phyloP scores from a whole-genome alignment of 2,329 filamentous ascomycete genomes.

The Phyllosticta paracitricarpa region DNA sequence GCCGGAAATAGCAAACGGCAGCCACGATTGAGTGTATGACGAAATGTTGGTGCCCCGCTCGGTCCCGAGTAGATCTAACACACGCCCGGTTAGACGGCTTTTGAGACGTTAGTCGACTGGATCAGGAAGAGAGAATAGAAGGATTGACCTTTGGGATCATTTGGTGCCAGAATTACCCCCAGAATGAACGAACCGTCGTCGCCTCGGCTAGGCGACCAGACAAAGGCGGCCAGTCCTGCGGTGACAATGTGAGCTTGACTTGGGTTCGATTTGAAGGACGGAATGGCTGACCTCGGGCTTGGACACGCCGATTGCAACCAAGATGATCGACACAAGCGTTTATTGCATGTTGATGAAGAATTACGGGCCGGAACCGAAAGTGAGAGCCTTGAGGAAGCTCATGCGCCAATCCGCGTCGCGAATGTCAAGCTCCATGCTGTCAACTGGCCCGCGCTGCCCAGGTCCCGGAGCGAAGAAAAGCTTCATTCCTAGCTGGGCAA shows the following conservation, averaged over 20 bases:
- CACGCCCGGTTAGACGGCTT: not conserved
- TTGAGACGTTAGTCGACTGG: not conserved
- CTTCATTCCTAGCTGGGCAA: not conserved
- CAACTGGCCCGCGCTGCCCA: not conserved
- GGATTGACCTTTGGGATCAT: conserved; percentile 6
- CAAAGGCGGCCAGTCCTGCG: conserved; percentile 14
- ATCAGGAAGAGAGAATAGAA: not conserved
- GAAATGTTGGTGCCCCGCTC: conserved; percentile 4
- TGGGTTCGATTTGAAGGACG: not conserved
- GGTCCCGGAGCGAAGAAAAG: not conserved
- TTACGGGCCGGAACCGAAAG: conserved; percentile 12
- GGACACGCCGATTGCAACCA: conserved; percentile 6
- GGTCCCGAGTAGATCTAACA: conserved; percentile 2
- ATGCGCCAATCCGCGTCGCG: conserved; percentile 2
- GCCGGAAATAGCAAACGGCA: conserved; percentile 12
- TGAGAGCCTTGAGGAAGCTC: conserved; percentile 11
- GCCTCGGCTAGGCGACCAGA: conserved; percentile 8
- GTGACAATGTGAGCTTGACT: not conserved
- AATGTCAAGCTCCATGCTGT: conserved; percentile 10
- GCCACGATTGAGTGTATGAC: conserved; percentile 11
- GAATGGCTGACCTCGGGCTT: conserved; percentile 9
- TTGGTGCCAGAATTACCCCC: conserved; percentile 14
- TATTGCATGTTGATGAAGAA: conserved; percentile 14
- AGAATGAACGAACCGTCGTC: conserved; percentile 13
- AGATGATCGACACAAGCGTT: conserved; percentile 3